These are phyloP conservation scores for Mortierella sp. DNA, from an alignment of 371 early-diverging fungal species.

Conservation along the genomic window DNA sequence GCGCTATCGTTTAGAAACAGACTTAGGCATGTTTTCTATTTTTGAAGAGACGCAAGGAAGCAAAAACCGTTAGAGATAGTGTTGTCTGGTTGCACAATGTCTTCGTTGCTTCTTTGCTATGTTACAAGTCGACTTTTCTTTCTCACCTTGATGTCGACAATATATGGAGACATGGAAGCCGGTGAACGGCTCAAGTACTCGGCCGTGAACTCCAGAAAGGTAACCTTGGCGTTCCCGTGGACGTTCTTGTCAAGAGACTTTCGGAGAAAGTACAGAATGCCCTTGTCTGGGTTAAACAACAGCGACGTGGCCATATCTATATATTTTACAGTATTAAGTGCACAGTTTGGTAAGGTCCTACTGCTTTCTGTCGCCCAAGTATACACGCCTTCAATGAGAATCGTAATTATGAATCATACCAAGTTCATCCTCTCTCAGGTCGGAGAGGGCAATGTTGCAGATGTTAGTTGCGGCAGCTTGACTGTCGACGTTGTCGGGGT, in stretches of 20 bases:
- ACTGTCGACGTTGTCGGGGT: slow-evolving; percentile 46
- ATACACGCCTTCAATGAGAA: neutral
- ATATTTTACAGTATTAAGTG: neutral
- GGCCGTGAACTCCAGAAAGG: slow-evolving; percentile 56
- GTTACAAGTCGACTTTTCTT: neutral
- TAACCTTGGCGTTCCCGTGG: slow-evolving; percentile 39
- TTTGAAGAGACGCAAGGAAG: neutral
- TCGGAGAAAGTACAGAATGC: slow-evolving; percentile 45
- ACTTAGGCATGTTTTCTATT: slow-evolving; percentile 38
- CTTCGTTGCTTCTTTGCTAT: no score
- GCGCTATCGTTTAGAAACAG: slow-evolving; percentile 42
- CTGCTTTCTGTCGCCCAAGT: neutral
- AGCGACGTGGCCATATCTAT: slow-evolving; percentile 53
- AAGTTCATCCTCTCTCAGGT: slow-evolving; percentile 43
- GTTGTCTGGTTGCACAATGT: neutral
- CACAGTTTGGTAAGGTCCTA: neutral
- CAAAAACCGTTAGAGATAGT: neutral
- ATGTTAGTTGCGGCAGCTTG: slow-evolving; percentile 53
- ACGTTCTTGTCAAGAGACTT: slow-evolving; percentile 39
- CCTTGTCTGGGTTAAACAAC: slow-evolving; percentile 41
- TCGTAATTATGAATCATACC: slow-evolving; percentile 18
- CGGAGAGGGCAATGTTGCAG: slow-evolving; percentile 43
- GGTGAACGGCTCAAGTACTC: slow-evolving; percentile 47
- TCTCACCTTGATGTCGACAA: slow-evolving; percentile 51
- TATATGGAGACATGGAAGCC: slow-evolving; percentile 33